Percentiles rank a stretch among this genome's conserved stretches.
These are phyloP conservation scores for Alternaria arbusti DNA, from an alignment of 2,329 filamentous ascomycete species.

Conservation along the genomic window DNA sequence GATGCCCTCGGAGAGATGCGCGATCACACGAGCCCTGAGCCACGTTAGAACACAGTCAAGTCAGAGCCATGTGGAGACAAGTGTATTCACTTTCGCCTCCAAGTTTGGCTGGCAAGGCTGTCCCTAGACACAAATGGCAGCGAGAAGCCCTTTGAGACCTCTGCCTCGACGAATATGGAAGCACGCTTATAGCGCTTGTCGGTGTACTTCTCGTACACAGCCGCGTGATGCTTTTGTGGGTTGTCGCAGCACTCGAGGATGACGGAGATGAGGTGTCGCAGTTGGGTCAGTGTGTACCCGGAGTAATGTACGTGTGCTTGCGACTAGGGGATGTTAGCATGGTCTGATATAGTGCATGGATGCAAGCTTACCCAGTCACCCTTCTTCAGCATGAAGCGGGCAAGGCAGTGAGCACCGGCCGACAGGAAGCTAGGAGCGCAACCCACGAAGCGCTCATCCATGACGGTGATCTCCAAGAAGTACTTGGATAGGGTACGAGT, in stretches of 20 bases:
- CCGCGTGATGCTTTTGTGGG: constrained; percentile 79
- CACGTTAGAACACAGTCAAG: constrained; percentile 35
- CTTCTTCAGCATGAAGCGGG: constrained; percentile 86
- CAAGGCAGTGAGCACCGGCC: constrained; percentile 90
- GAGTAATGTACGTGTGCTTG: constrained; percentile 89
- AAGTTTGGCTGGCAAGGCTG: constrained; percentile 44
- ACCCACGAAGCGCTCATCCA: constrained; percentile 97
- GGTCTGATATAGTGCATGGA: neutral
- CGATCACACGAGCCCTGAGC: constrained; percentile 29
- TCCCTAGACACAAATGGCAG: constrained; percentile 52
- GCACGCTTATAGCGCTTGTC: constrained; percentile 87
- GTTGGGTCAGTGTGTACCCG: constrained; percentile 85
- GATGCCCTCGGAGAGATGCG: constrained; percentile 19
- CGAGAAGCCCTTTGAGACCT: constrained; percentile 68
- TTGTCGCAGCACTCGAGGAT: constrained; percentile 88
- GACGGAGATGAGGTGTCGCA: constrained; percentile 76
- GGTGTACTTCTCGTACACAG: constrained; percentile 90
- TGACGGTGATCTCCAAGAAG: constrained; percentile 93
- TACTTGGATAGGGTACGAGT: constrained; percentile 96
- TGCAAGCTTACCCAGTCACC: constrained; percentile 80
- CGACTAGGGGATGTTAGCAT: constrained; percentile 63
- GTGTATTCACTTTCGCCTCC: constrained; percentile 48
- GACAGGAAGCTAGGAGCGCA: constrained; percentile 89
- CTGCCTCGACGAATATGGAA: constrained; percentile 77
- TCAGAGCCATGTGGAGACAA: constrained; percentile 24